Conservation (phyloP, 129 eudicot genomes). For the Silybum marianum region DNA sequence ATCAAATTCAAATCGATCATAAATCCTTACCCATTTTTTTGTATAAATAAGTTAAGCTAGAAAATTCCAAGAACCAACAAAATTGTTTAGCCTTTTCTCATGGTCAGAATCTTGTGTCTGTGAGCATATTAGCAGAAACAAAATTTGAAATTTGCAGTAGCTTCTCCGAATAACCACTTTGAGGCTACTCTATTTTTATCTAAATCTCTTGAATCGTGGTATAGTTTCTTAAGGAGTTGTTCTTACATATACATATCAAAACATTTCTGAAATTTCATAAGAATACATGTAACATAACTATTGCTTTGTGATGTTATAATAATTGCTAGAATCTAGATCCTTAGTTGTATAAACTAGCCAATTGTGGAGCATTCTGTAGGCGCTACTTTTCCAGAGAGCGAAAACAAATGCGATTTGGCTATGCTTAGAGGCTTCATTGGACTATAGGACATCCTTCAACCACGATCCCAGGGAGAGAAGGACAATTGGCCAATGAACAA, state of each 20-base stretch:
- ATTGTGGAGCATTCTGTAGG: background rate
- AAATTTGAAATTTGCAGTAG: background rate
- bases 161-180: background rate
- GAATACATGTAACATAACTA: too few species aligned
- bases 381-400: background rate
- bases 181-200: background rate
- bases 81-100: too few species aligned
- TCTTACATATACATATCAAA: background rate
- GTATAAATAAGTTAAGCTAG: too few species aligned
- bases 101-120: too few species aligned
- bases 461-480: conserved; percentile 62
- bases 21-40: too few species aligned
- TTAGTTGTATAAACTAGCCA: background rate
- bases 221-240: background rate
- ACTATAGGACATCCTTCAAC: conserved; percentile 61
- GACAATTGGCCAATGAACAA: conserved; percentile 74
- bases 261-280: background rate
- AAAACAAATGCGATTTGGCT: background rate
- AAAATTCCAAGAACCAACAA: too few species aligned
- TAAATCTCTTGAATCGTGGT: background rate
- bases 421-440: conserved; percentile 19
- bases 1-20: too few species aligned
- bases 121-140: background rate
- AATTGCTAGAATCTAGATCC: background rate
- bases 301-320: background rate